Base-by-base conservation (phyloP, 2,329 filamentous ascomycete genomes). In the Phoma sp. region DNA sequence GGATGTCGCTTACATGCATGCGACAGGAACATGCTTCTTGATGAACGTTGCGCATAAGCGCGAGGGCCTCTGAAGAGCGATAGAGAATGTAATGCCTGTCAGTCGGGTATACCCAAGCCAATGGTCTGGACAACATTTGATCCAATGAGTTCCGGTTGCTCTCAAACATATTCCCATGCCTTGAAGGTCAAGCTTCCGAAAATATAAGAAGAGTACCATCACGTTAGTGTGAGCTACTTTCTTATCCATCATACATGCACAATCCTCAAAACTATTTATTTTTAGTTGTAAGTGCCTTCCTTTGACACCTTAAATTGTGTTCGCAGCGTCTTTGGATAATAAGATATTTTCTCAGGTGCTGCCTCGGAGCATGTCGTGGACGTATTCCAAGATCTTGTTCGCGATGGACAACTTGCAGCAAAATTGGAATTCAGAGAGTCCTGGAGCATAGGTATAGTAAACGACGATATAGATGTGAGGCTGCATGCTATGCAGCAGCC, bases 81-180 rank as follows among this genome's bases (percentile, higher is more conserved):
- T 4, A 18, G 23, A 7, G 33, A 10, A 0, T 83, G 84, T 22
- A 62, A 65, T 13, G 2, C 24, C 8, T 66, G 63, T 37, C 47
- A 52, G 11, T 41, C 55, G 14, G 56, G 49, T 22, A 58, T 57
- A 32, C 52, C 58, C 32, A 55, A 47, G 54, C 55, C n/a, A 39
- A 41, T 47, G 22, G 25, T 49, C 43, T 56, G 55, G 62, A 57
- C 35, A 7, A 46, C 47, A 81, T 30, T 72, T 77, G 5, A 2
- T 62, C 72, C 1, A 87, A 84, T 4, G 84, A 87, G 57, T 45
- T 84, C 0, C 86, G 85, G 56, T 74, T 87, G 7, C 79, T 86
- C 42, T 78, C 23, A 85, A 86, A 40, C 83, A 83, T 0, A 74
- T 84, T 4, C 83, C 83, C 1, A 82, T 85, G 68, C 52, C 87